Conservation (phyloP, 108 stramenopile genomes). For the Discostella stelligeroides region DNA sequence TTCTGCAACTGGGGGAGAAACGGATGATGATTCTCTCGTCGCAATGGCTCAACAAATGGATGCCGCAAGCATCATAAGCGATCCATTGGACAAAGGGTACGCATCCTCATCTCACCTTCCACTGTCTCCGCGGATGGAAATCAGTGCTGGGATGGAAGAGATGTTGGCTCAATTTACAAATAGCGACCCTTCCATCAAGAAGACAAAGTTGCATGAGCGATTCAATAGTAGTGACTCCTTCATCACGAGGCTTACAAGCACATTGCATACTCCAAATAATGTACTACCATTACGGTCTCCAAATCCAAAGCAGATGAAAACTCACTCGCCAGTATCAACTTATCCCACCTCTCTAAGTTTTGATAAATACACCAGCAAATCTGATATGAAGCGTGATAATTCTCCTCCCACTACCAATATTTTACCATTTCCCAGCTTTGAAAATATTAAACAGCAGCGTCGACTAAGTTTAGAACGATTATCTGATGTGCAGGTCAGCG, state of each 20-base stretch:
- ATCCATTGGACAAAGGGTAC: background rate
- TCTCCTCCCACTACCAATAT: background rate
- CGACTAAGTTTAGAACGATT: background rate
- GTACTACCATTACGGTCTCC: background rate
- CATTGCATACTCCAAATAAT: background rate
- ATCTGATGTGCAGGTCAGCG: background rate
- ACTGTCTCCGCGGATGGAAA: background rate
- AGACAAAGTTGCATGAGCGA: background rate
- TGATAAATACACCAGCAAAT: background rate
- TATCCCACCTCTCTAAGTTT: background rate
- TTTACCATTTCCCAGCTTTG: background rate
- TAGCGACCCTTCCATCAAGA: too few relatives aligned
- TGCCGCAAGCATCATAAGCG: conserved; percentile 32
- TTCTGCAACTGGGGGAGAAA: background rate
- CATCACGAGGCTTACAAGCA: background rate
- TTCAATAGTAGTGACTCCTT: background rate
- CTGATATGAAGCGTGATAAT: background rate
- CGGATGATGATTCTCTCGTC: conserved; percentile 34
- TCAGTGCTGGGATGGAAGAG: background rate
- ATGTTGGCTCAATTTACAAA: too few relatives aligned
- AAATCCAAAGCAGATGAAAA: conserved; percentile 4
- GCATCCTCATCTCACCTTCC: too few relatives aligned
- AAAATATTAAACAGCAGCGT: background rate
- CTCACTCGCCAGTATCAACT: conserved; percentile 2
- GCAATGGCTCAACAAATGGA: conserved; percentile 47